Conservation (phyloP, 148 eudicot genomes). For the Amaranthus hypochondriacus region DNA sequence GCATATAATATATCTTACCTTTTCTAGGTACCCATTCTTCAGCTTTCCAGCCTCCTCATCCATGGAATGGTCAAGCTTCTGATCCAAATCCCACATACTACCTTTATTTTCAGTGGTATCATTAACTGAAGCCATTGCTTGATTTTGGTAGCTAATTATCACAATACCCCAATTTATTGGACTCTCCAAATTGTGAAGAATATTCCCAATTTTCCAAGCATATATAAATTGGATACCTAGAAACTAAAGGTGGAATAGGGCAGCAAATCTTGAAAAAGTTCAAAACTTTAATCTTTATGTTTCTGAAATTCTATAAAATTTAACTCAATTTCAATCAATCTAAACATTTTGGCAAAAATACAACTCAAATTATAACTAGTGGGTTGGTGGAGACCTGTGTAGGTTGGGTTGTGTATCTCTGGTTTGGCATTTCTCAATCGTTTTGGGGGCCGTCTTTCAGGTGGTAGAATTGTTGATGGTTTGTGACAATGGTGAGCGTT, state of each 20-base stretch:
- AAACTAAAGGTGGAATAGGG: not conserved
- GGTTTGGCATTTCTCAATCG: too few species aligned
- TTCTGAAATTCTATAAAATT: constrained; percentile 22
- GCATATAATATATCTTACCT: constrained; percentile 37
- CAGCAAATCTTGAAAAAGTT: constrained; percentile 11
- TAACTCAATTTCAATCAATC: not conserved
- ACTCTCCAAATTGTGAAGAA: not conserved
- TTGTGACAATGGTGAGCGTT: too few species aligned
- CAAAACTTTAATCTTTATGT: constrained; percentile 1
- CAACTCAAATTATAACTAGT: too few species aligned
- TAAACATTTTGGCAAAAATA: too few species aligned
- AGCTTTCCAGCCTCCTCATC: constrained; percentile 94
- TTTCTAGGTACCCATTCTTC: constrained; percentile 67
- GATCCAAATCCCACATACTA: constrained; percentile 93
- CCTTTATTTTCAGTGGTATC: constrained; percentile 49
- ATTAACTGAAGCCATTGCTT: constrained; percentile 33
- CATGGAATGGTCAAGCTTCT: constrained; percentile 90
- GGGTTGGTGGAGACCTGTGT: too few species aligned
- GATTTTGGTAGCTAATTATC: not conserved
- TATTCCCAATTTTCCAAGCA: constrained; percentile 12
- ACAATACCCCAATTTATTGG: not conserved
- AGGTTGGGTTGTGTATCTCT: too few species aligned
- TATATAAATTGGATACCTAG: constrained; percentile 2
- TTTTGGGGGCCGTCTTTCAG: too few species aligned
- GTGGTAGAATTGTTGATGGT: too few species aligned